These are phyloP conservation scores for Syncephalis fuscata DNA, from an alignment of 371 early-diverging fungal species.

Conservation along the genomic window DNA sequence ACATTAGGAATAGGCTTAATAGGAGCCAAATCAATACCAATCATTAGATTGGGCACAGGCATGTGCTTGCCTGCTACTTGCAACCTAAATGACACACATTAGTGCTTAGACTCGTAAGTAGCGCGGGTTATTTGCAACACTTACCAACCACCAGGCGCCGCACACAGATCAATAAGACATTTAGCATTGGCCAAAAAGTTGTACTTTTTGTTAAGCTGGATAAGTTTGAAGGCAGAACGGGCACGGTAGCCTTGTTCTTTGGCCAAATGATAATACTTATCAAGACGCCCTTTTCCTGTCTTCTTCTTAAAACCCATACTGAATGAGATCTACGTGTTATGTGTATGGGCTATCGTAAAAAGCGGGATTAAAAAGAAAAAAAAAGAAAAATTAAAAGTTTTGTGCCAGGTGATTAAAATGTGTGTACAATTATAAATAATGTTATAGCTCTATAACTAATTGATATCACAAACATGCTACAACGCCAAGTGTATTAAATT, in stretches of 20 bases:
- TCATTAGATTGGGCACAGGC: constrained; percentile 81
- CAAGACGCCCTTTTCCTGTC: constrained; percentile 87
- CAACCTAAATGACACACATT: constrained; percentile 27
- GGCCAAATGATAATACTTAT: constrained; percentile 99
- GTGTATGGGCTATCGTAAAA: too few relatives aligned
- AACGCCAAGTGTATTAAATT: too few relatives aligned
- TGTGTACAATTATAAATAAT: too few relatives aligned
- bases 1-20: constrained; percentile 97
- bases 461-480: too few relatives aligned
- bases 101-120: too few relatives aligned
- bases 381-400: too few relatives aligned
- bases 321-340: background rate
- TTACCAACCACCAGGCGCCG: constrained; percentile 99
- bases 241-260: constrained; percentile 99
- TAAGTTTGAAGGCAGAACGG: constrained; percentile 99
- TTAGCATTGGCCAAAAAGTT: constrained; percentile 85
- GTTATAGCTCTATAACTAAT: too few relatives aligned
- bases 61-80: constrained; percentile 96
- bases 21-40: constrained; percentile 95
- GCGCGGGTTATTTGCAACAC: constrained; percentile 4
- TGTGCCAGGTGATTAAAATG: too few relatives aligned
- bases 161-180: constrained; percentile 97
- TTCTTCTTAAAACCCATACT: constrained; percentile 39
- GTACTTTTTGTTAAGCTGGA: constrained; percentile 98
- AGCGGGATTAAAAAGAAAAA: too few relatives aligned